These are phyloP conservation scores for Corchorus capsularis DNA, from an alignment of 345 rosid genomes.

Conservation along the genomic window DNA sequence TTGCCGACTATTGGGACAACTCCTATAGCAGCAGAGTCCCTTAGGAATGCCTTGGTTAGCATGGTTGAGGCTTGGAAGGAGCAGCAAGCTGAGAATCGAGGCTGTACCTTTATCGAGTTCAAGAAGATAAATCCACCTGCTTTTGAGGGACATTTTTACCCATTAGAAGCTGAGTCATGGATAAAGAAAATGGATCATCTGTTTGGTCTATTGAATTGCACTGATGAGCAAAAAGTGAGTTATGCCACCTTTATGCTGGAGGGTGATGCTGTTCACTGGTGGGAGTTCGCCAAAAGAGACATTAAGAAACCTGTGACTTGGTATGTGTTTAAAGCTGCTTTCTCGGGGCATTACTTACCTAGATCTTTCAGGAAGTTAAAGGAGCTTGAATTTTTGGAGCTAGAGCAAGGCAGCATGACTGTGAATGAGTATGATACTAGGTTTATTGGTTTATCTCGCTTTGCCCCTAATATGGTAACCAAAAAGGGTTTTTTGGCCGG, in stretches of 20 bases:
- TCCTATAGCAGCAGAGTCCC: no score
- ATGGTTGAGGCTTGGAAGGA: not conserved
- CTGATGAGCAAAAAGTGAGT: constrained; percentile 4
- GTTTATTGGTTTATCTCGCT: not conserved
- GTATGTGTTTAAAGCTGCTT: not conserved
- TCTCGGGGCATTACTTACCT: not conserved
- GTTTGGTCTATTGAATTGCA: not conserved
- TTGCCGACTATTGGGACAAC: not conserved
- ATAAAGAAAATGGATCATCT: not conserved
- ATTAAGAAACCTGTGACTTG: not conserved
- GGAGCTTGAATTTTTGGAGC: not conserved
- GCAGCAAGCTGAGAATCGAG: not conserved
- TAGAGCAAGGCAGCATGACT: no score
- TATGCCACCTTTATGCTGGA: not conserved
- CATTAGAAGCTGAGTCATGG: not conserved
- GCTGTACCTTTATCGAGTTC: not conserved
- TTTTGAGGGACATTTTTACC: not conserved
- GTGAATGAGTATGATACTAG: not conserved
- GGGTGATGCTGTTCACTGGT: not conserved
- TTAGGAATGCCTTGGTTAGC: not conserved
- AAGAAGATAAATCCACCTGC: not conserved
- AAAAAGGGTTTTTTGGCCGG: no score
- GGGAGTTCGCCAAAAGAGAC: no score
- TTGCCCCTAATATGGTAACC: no score
- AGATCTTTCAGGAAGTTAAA: not conserved